Percentiles rank a stretch among this genome's conserved stretches.
Evolutionary conservation across 2,329 filamentous ascomycete genomes (phyloP).

Genomic region (Alternaria dauci): DNA sequence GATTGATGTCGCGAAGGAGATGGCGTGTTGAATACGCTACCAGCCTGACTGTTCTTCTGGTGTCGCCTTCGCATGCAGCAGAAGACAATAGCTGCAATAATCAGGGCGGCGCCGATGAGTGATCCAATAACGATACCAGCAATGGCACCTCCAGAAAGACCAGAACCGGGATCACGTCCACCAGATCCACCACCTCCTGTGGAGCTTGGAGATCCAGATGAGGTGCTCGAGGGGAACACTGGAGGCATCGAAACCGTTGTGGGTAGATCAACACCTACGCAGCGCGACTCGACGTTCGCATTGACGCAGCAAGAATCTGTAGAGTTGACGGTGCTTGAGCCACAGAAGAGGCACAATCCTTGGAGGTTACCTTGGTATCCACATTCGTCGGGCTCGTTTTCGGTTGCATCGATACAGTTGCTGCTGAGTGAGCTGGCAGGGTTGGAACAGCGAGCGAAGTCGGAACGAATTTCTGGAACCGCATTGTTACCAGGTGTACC

Average conservation of each 20-base stretch:
- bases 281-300: constrained; percentile 76
- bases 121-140: constrained; percentile 89
- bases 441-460: constrained; percentile 88
- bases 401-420: constrained; percentile 75
- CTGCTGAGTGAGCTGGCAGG: constrained; percentile 80
- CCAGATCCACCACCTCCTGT: constrained; percentile 32
- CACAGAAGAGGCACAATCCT: constrained; percentile 88
- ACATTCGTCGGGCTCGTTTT: constrained; percentile 87
- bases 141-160: constrained; percentile 84
- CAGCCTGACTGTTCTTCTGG: constrained; percentile 66
- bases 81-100: constrained; percentile 70
- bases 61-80: constrained; percentile 68
- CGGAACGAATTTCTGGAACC: constrained; percentile 81
- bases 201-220: constrained; percentile 60
- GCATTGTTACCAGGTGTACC: constrained; percentile 70
- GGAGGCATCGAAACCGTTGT: constrained; percentile 69
- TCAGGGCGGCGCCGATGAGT: constrained; percentile 72
- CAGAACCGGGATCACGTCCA: constrained; percentile 48
- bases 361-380: constrained; percentile 76
- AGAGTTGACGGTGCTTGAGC: constrained; percentile 82
- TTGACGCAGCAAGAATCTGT: constrained; percentile 96
- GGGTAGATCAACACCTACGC: constrained; percentile 79
- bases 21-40: constrained; percentile 88
- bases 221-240: constrained; percentile 67
- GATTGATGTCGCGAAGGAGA: constrained; percentile 65